These are phyloP conservation scores for Suillus fuscotomentosus DNA, from an alignment of 768 basidiomycete genomes.

Conservation along the genomic window DNA sequence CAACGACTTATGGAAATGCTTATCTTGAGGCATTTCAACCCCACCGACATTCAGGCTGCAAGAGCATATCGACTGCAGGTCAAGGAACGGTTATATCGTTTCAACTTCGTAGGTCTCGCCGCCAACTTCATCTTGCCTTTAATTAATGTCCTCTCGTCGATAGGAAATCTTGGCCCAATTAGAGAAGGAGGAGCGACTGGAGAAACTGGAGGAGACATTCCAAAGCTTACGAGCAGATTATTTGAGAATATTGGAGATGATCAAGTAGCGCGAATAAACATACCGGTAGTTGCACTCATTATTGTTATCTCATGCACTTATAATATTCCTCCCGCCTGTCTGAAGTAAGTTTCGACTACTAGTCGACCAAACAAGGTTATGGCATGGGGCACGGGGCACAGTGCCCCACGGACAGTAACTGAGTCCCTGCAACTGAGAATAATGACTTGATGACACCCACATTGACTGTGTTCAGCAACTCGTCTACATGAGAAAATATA, in stretches of 20 bases:
- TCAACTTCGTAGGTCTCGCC: constrained; percentile 77
- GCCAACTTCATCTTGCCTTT: background rate
- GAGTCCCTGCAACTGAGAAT: background rate
- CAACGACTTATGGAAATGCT: constrained; percentile 91
- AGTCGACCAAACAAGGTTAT: background rate
- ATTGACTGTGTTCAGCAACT: background rate
- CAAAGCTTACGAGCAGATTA: constrained; percentile 86
- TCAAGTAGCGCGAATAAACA: constrained; percentile 20
- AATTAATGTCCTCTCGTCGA: background rate
- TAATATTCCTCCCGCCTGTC: background rate
- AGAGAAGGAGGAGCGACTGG: constrained; percentile 81
- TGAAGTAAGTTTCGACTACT: background rate
- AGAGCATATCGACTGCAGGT: constrained; percentile 84
- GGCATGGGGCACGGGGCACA: background rate
- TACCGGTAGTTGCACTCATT: background rate
- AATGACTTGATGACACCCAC: background rate
- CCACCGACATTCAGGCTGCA: constrained; percentile 49
- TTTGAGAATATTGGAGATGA: constrained; percentile 64
- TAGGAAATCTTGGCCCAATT: constrained; percentile 88
- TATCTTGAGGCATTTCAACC: constrained; percentile 68
- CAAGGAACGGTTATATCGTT: constrained; percentile 91
- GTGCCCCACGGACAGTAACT: background rate
- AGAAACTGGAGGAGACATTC: constrained; percentile 93
- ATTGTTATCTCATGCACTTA: background rate
- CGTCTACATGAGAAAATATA: too few relatives aligned